Evolutionary conservation across 495 filamentous ascomycete species (phyloP).

Genomic region (Opeltia flavorubescens): DNA sequence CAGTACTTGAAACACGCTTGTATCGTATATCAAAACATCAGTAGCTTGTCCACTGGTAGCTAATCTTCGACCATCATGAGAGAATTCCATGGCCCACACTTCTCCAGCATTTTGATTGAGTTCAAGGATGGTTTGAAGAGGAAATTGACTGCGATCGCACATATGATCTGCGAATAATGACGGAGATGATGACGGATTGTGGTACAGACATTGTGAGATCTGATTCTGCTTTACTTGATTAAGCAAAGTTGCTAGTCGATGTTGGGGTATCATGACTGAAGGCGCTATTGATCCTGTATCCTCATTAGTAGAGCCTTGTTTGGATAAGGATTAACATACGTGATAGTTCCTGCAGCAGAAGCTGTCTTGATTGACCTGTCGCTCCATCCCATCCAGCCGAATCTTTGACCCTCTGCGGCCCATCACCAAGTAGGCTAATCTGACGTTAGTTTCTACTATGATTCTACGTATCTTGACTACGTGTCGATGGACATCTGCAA

Average conservation of each 20-base stretch:
- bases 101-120: slow-evolving; percentile 68
- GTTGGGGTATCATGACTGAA: slow-evolving; percentile 95
- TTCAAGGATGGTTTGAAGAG: slow-evolving; percentile 47
- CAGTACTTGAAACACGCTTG: slow-evolving; percentile 48
- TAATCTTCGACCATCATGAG: slow-evolving; percentile 71
- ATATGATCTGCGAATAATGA: slow-evolving; percentile 82
- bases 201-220: slow-evolving; percentile 73
- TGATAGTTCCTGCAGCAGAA: slow-evolving; percentile 67
- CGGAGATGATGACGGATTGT: slow-evolving; percentile 64
- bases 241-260: slow-evolving; percentile 75
- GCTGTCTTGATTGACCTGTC: slow-evolving; percentile 56
- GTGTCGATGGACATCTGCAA: no score
- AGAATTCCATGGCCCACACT: slow-evolving; percentile 84
- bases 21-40: slow-evolving; percentile 71
- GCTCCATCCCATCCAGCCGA: slow-evolving; percentile 85
- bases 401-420: slow-evolving; percentile 53
- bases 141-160: slow-evolving; percentile 72
- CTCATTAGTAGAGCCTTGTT: background rate
- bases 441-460: background rate
- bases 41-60: slow-evolving; percentile 69
- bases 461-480: no score
- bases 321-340: slow-evolving; percentile 36
- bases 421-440: background rate
- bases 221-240: slow-evolving; percentile 69
- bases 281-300: slow-evolving; percentile 73